Conservation (phyloP, 2,329 filamentous ascomycete species). For the Elsinoe ampelina region DNA sequence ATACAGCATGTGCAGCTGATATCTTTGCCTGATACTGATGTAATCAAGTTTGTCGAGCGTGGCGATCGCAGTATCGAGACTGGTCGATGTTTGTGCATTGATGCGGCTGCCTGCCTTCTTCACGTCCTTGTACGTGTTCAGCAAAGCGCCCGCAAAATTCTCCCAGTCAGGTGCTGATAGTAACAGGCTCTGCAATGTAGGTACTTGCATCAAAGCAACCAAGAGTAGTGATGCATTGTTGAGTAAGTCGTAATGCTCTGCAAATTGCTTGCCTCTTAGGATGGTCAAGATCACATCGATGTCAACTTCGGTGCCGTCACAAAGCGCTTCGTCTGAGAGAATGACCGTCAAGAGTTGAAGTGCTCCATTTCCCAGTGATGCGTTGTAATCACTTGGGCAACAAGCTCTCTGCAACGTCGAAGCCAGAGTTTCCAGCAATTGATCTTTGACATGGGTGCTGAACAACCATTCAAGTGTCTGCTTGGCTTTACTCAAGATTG, state of each 20-base stretch:
- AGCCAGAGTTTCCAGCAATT: conserved; percentile 13
- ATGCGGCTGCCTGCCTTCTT: background rate
- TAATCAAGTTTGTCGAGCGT: background rate
- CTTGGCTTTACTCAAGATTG: conserved; percentile 13
- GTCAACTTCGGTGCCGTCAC: conserved; percentile 5
- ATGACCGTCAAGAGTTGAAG: conserved; percentile 11
- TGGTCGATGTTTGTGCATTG: background rate
- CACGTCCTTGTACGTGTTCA: background rate
- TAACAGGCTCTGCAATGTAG: background rate
- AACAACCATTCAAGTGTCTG: conserved; percentile 16
- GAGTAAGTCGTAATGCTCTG: background rate
- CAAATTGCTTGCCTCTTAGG: background rate
- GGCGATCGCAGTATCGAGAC: background rate
- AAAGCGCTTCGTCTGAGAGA: conserved; percentile 2
- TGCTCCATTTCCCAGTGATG: background rate
- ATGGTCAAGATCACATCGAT: conserved; percentile 1
- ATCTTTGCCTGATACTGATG: conserved; percentile 3
- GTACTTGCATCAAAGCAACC: background rate
- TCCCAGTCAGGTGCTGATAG: conserved; percentile 1
- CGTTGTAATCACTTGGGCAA: background rate
- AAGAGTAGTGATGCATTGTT: background rate
- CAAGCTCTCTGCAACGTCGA: background rate
- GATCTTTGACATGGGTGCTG: conserved; percentile 15
- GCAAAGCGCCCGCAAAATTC: background rate
- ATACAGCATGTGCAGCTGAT: background rate